phyloP scores from a whole-genome alignment of 306 rosid genomes.

The Echinosophora koreensis region DNA sequence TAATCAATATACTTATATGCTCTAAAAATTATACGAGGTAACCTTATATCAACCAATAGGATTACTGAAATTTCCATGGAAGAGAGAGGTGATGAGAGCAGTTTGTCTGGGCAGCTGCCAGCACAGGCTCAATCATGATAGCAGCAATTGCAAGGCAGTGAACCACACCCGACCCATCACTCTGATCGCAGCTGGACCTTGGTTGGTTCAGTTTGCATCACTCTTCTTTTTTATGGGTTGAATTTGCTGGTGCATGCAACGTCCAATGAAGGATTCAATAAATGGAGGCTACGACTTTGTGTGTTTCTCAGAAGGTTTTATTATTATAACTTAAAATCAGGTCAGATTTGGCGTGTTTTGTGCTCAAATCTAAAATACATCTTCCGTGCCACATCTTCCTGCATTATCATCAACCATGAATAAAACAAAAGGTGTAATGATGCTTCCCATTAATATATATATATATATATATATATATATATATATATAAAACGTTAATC shows the following conservation, averaged over 20 bases:
- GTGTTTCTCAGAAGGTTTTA: background rate
- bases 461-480: conserved; percentile 12
- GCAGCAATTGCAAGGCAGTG: conserved; percentile 4
- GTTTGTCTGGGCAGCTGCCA: too few relatives aligned
- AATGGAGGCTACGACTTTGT: background rate
- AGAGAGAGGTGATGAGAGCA: background rate
- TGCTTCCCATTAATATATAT: conserved; percentile 4
- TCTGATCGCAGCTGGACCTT: conserved; percentile 30
- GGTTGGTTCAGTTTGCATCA: background rate
- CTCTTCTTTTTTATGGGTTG: background rate
- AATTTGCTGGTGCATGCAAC: conserved; percentile 30
- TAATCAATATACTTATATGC: too few relatives aligned
- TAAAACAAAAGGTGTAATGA: background rate
- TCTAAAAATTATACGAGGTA: too few relatives aligned
- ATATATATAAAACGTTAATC: background rate
- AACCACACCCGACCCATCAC: conserved; percentile 31
- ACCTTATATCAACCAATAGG: too few relatives aligned
- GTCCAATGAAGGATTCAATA: conserved; percentile 37
- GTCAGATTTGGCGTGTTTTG: conserved; percentile 30
- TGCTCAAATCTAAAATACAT: background rate
- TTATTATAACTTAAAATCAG: background rate
- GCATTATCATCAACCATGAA: background rate
- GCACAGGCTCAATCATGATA: conserved; percentile 40
- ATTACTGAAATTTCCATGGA: background rate
- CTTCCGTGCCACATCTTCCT: background rate